Evolutionary conservation across 257 asterid species (phyloP).

Genomic region (Mitragyna speciosa): DNA sequence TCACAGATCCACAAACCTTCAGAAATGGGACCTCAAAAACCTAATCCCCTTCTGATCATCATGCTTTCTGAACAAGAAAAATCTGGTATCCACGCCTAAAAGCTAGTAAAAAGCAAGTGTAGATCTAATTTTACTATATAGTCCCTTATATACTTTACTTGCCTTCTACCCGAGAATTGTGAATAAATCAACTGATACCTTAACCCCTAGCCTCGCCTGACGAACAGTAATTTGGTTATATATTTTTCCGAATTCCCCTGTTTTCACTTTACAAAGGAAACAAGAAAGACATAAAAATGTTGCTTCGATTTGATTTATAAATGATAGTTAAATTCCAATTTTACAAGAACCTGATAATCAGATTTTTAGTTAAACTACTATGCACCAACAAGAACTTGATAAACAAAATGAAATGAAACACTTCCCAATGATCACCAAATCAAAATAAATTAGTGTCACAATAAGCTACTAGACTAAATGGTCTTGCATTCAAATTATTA

Average conservation of each 20-base stretch:
- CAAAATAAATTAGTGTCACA: background rate
- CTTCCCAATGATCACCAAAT: background rate
- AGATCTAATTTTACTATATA: slow-evolving; percentile 23
- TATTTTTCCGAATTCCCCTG: background rate
- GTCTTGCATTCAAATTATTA: background rate
- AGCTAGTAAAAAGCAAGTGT: background rate
- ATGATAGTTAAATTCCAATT: background rate
- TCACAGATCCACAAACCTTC: slow-evolving; percentile 6
- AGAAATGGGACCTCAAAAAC: too few relatives aligned
- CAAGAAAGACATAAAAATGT: background rate
- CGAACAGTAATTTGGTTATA: background rate
- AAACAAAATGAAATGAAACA: background rate
- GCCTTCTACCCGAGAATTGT: slow-evolving; percentile 28
- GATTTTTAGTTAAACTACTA: slow-evolving; percentile 21
- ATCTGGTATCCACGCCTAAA: slow-evolving; percentile 30
- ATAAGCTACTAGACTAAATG: background rate
- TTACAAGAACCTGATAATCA: background rate
- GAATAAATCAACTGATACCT: background rate
- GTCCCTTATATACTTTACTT: slow-evolving; percentile 43
- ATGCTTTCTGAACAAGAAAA: slow-evolving; percentile 42
- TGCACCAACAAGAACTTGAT: slow-evolving; percentile 20
- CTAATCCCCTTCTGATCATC: slow-evolving; percentile 10
- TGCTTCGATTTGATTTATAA: background rate
- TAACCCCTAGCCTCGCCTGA: background rate
- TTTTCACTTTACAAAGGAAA: background rate